A percentile compares a stretch with the other conserved stretches of the same genome.
Conservation (phyloP, 2,329 filamentous ascomycete species). For the Nemania abortiva region DNA sequence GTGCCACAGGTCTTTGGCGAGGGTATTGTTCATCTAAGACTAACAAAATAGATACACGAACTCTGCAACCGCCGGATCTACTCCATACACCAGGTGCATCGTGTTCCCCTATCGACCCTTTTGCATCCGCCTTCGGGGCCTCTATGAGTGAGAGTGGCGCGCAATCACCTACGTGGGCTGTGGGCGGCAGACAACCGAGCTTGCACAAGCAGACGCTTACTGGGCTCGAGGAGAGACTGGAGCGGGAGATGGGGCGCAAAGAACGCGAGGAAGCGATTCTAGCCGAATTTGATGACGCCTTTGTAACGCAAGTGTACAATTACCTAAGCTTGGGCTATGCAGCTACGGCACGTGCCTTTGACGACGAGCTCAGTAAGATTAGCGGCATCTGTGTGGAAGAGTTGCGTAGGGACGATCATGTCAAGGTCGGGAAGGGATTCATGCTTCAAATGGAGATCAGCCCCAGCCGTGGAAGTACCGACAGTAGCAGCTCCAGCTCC, state of each 20-base stretch:
- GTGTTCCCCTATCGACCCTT: constrained; percentile 57
- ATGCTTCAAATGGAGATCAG: constrained; percentile 68
- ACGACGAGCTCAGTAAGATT: constrained; percentile 87
- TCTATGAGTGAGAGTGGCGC: constrained; percentile 58
- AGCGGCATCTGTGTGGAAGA: constrained; percentile 76
- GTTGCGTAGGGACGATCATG: constrained; percentile 75
- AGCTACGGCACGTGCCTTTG: constrained; percentile 83
- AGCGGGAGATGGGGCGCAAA: constrained; percentile 62
- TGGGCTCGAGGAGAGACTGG: constrained; percentile 64
- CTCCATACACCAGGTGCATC: constrained; percentile 63
- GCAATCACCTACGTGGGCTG: constrained; percentile 46
- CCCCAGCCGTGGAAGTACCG: constrained; percentile 20
- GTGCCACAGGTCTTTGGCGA: constrained; percentile 78
- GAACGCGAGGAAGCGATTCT: constrained; percentile 67
- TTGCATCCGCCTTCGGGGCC: constrained; percentile 57
- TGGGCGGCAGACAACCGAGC: constrained; percentile 37
- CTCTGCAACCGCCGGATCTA: constrained; percentile 61
- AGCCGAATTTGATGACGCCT: constrained; percentile 81
- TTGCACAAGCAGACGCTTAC: constrained; percentile 61
- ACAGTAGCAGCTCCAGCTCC: constrained; percentile 34
- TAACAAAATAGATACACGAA: constrained; percentile 56
- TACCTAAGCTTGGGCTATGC: constrained; percentile 95
- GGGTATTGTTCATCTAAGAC: constrained; percentile 70
- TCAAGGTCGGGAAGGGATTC: constrained; percentile 75
- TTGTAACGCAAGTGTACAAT: constrained; percentile 97